Base-by-base conservation (phyloP, 805 yeast species). In the Pichia scutulata region DNA sequence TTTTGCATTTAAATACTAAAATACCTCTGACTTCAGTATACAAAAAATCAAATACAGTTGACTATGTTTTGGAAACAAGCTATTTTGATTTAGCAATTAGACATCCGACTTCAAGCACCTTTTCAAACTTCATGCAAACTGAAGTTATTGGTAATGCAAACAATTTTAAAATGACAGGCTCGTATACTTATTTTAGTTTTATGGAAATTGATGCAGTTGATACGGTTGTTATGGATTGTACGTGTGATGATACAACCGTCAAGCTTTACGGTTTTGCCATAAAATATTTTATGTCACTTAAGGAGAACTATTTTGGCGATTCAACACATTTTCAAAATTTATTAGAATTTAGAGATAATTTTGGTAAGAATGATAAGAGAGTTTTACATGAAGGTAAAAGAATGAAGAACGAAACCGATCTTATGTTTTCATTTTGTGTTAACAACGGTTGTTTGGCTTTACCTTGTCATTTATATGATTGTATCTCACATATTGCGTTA, bases 101-200 rank as follows among this genome's bases (percentile, higher is more conserved):
- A 51, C 80, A 93, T 0, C 98, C 99, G 0, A 84, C 92, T 1
- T 93, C 98, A 96, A 95, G 89, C 60, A 90, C 98, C 0, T 70
- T 81, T 24, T 78, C 81, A 49, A 82, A 84, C 44, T 92, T 92
- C 56, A 64, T 86, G 69, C 74, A 75, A 44, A 67, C 76, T 13
- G 78, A 75, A 19, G 76, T 77, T 16, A 74, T 89, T 54, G 98
- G 96, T 0, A 70, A 81, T 53, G 80, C 89, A 0, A 70, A 75
- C 25, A 75, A 82, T 48, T 84, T 89, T 57, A 65, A 62, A 2
- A 65, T 89, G 18, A 66, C 66, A 1, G 95, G 97, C 0, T 74
- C 82, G 0, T 85, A 87, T 65, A 76, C 84, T 0, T 82, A 76
- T 57, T 78, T 71, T 63, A 71, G 76, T 13, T 71, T 74, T 14